Evolutionary conservation across 345 rosid species (phyloP).

Genomic region (Eutrema japonicum): DNA sequence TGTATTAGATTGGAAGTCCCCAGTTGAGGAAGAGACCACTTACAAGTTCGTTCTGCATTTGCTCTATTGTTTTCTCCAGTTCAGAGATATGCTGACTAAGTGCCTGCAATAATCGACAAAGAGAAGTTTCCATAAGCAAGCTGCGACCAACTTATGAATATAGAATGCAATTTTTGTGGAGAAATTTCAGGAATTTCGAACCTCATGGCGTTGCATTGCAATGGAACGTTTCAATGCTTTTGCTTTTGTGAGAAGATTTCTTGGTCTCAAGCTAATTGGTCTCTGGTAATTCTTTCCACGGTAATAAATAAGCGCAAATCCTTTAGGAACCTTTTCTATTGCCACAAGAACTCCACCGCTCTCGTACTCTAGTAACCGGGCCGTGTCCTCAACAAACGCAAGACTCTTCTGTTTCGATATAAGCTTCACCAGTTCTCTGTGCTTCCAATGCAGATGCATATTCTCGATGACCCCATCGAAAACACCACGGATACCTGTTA

Average conservation of each 20-base stretch:
- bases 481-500: constrained; percentile 94
- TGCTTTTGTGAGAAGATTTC: constrained; percentile 93
- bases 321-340: constrained; percentile 93
- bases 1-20: constrained; percentile 15
- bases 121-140: constrained; percentile 19
- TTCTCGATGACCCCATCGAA: constrained; percentile 98
- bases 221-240: constrained; percentile 93
- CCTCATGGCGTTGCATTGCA: constrained; percentile 99
- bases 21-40: constrained; percentile 43
- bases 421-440: constrained; percentile 96
- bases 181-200: constrained; percentile 30
- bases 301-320: constrained; percentile 83
- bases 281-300: constrained; percentile 94
- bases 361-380: constrained; percentile 87
- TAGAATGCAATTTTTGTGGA: constrained; percentile 16
- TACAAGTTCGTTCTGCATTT: constrained; percentile 84
- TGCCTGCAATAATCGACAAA: constrained; percentile 58
- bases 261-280: constrained; percentile 87
- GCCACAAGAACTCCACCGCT: constrained; percentile 97
- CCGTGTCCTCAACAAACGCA: constrained; percentile 92
- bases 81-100: constrained; percentile 91
- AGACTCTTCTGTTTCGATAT: constrained; percentile 89
- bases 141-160: constrained; percentile 10
- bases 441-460: constrained; percentile 99
- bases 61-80: constrained; percentile 74